Base-by-base conservation (phyloP, 1,284 basidiomycete species). In the Microbotryum violaceum region DNA sequence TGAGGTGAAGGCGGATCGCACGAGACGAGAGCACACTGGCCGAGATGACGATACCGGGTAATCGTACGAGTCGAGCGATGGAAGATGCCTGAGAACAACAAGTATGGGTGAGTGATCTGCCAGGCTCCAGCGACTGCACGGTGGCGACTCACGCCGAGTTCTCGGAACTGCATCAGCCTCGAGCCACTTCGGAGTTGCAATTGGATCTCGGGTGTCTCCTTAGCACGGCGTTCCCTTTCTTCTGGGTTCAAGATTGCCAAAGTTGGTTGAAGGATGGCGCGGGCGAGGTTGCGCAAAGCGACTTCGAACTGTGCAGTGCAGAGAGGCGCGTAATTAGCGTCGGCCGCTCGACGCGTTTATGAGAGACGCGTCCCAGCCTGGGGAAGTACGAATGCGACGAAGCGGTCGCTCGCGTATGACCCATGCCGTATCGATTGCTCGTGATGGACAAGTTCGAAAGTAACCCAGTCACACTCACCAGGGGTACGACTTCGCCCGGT, bases 41-140 rank as follows among this genome's bases (percentile, higher is more conserved):
- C 46, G 93, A 94, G 74, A 98, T 97, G 73, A 99, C 92, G 72
- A 99, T 99, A 42, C 96, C 96, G 1, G 96, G 96, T 49, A 98
- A 84, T 65, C 96, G 87, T 44, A 98, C 94, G 49, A 99, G 85
- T 71, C 90, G 92, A 72, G 93, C 92, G 80, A 97, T 89, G 31
- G 88, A 92, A 70, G 93, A 84, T 6, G 96, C 94, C 63, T 83
- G 74, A 7, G 66, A 21, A 42, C 48, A 5, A 37, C 25, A n/a
- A 7, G 31, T 46, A 42, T 46, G 50, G 49, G 45, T 55, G 25
- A 46, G 45, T 49, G 20, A 2, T 20, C 44, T 25, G 49, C 56
- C 16, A 49, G 14, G 8, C 12, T 2, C 18, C 16, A 3, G 6
- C 9, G 12, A 46, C n/a, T n/a, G 6, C 3, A 6, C 8, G 23